These are phyloP conservation scores for Fusarium liriodendri DNA, from an alignment of 2,329 filamentous ascomycete species.

Conservation along the genomic window DNA sequence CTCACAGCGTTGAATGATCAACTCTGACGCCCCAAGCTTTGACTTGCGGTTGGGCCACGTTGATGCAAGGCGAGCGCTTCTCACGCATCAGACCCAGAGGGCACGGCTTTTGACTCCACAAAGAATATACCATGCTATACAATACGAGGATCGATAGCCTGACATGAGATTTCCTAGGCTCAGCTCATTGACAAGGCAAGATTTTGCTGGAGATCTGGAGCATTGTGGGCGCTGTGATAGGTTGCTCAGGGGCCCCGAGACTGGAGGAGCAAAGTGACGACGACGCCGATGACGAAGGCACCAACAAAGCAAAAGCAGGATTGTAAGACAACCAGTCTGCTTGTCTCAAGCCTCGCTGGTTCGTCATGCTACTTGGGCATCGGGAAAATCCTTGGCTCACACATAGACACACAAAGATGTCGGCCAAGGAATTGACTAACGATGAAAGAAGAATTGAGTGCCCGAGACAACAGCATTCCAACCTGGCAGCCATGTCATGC, in stretches of 20 bases:
- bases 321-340: background rate
- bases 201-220: background rate
- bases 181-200: background rate
- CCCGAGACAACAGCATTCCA: slow-evolving; percentile 11
- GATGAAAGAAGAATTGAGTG: slow-evolving; percentile 5
- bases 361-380: background rate
- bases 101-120: slow-evolving; percentile 21
- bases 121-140: slow-evolving; percentile 13
- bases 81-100: slow-evolving; percentile 11
- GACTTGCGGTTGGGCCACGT: slow-evolving; percentile 40
- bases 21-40: slow-evolving; percentile 13
- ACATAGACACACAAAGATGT: background rate
- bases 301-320: slow-evolving; percentile 12
- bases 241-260: slow-evolving; percentile 7
- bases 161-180: slow-evolving; percentile 1
- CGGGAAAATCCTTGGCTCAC: slow-evolving; percentile 1
- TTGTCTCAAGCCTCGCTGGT: background rate
- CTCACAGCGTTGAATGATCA: slow-evolving; percentile 29
- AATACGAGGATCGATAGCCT: slow-evolving; percentile 17
- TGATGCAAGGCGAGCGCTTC: slow-evolving; percentile 34
- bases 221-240: background rate
- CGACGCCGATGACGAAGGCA: slow-evolving; percentile 25
- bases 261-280: slow-evolving; percentile 20
- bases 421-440: background rate
- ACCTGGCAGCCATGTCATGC: slow-evolving; percentile 9